phyloP scores from a whole-genome alignment of 176 grass and related monocot species.

The Phoenix roebelenii region DNA sequence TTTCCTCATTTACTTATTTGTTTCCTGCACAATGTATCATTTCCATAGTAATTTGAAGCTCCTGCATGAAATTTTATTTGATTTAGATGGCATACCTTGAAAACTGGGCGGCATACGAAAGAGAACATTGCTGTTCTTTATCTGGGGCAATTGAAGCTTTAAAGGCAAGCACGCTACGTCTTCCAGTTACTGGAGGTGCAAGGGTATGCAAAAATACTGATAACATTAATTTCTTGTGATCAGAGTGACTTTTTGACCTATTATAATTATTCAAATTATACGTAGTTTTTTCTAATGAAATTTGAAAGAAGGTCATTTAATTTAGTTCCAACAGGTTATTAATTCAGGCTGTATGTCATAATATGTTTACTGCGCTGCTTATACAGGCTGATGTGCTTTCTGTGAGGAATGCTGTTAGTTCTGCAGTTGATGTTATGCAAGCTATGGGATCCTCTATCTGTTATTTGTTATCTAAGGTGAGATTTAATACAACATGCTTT shows the following conservation, averaged over 20 bases:
- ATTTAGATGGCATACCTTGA: conserved; percentile 63
- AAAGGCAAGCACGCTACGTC: conserved; percentile 71
- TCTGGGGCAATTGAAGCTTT: conserved; percentile 76
- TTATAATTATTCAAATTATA: no score
- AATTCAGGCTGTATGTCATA: no score
- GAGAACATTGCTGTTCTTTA: conserved; percentile 55
- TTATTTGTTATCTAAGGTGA: conserved; percentile 84
- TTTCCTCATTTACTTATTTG: no score
- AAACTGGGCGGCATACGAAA: conserved; percentile 48
- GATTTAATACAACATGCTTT: background rate
- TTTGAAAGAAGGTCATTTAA: no score
- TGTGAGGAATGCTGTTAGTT: conserved; percentile 84
- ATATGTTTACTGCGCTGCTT: background rate
- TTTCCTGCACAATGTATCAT: no score
- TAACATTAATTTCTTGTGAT: conserved; percentile 4
- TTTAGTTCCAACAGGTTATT: no score
- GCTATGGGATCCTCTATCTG: conserved; percentile 75
- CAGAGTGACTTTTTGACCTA: no score
- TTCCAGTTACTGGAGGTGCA: conserved; percentile 87
- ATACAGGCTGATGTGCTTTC: conserved; percentile 72
- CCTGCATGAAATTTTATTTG: conserved; percentile 31
- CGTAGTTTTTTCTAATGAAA: no score
- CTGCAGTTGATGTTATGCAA: conserved; percentile 95
- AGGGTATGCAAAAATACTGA: conserved; percentile 28
- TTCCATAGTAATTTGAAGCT: background rate